These are phyloP conservation scores for Medicago truncatula DNA, from an alignment of 306 rosid species.

Conservation along the genomic window DNA sequence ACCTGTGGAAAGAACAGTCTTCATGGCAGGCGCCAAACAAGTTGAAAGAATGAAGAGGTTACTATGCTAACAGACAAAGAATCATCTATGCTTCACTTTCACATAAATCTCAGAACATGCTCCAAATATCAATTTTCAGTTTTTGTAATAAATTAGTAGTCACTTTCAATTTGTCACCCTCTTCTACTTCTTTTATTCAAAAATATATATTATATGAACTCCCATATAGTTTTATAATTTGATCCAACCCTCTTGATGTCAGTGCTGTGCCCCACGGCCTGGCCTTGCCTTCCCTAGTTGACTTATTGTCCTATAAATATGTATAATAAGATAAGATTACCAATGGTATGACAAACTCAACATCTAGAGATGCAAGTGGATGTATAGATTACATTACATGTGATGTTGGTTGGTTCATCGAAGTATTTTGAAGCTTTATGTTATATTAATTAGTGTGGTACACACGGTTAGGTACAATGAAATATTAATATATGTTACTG, in stretches of 20 bases:
- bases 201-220: conserved; percentile 20
- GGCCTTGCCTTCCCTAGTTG: conserved; percentile 3
- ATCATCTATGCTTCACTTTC: conserved; percentile 28
- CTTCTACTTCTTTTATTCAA: conserved; percentile 26
- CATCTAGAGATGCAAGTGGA: conserved; percentile 24
- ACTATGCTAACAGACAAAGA: conserved; percentile 23
- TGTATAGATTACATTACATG: not conserved
- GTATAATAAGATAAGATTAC: not conserved
- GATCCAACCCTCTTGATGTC: conserved; percentile 38
- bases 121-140: conserved; percentile 1
- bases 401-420: conserved; percentile 35
- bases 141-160: conserved; percentile 24
- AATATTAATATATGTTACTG: not conserved
- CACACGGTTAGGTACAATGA: not conserved
- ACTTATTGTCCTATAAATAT: not conserved
- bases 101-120: conserved; percentile 33
- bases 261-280: not conserved
- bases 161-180: conserved; percentile 29
- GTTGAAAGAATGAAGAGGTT: not conserved
- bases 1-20: conserved; percentile 48
- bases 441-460: not conserved
- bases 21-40: conserved; percentile 56
- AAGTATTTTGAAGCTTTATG: not conserved
- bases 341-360: conserved; percentile 12
- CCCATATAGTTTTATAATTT: not conserved